Percentiles rank a stretch among this genome's conserved stretches.
Conservation (phyloP, 1,139 yeast species). For the Nakaseomyces sp. region DNA sequence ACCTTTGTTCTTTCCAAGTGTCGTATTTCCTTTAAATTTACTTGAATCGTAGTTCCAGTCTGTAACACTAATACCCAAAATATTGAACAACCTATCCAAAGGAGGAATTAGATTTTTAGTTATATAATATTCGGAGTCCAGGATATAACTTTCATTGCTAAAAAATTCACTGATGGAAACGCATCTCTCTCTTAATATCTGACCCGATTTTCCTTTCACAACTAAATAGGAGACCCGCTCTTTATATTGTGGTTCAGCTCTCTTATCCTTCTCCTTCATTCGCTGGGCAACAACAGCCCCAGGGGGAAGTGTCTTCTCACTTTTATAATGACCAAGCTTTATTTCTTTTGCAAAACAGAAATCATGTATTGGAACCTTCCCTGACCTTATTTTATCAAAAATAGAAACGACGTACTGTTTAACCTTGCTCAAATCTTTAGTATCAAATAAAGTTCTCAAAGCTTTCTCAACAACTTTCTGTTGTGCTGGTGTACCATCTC, state of each 20-base stretch:
- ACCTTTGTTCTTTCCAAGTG: slow-evolving; percentile 9
- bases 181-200: slow-evolving; percentile 68
- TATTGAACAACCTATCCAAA: slow-evolving; percentile 68
- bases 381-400: slow-evolving; percentile 54
- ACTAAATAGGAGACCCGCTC: slow-evolving; percentile 88
- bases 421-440: slow-evolving; percentile 60
- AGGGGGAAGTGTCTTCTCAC: slow-evolving; percentile 67
- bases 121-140: slow-evolving; percentile 82
- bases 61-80: slow-evolving; percentile 71
- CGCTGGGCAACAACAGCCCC: slow-evolving; percentile 76
- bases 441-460: slow-evolving; percentile 59
- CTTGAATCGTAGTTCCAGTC: slow-evolving; percentile 78
- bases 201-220: slow-evolving; percentile 53
- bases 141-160: slow-evolving; percentile 36
- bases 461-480: slow-evolving; percentile 71
- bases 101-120: slow-evolving; percentile 82
- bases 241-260: slow-evolving; percentile 77
- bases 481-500: slow-evolving; percentile 93
- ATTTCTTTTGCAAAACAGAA: slow-evolving; percentile 92
- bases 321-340: slow-evolving; percentile 71
- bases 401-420: slow-evolving; percentile 57
- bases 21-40: slow-evolving; percentile 24
- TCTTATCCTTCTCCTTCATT: slow-evolving; percentile 52
- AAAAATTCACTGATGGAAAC: slow-evolving; percentile 69
- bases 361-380: slow-evolving; percentile 62